Evolutionary conservation across 2,329 filamentous ascomycete genomes (phyloP).

Genomic region (Neofusicoccum ribis): DNA sequence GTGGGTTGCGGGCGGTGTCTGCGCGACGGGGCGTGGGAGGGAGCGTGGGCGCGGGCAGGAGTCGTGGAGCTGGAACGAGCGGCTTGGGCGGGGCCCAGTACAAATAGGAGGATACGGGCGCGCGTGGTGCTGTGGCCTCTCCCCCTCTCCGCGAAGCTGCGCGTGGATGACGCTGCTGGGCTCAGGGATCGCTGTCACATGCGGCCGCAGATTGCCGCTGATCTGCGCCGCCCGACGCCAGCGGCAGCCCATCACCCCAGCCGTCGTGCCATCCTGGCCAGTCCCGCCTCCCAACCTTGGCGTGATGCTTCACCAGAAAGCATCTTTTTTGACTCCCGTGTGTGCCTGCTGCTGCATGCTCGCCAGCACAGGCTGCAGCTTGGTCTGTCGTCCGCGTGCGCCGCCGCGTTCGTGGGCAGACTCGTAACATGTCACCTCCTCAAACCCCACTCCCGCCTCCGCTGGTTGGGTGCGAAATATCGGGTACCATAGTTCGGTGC

Average conservation of each 20-base stretch:
- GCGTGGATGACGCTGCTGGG: conserved; percentile 3
- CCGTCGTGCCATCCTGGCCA: not conserved
- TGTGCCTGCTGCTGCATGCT: not conserved
- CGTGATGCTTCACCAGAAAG: not conserved
- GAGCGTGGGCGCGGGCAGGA: not conserved
- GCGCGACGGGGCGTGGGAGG: not conserved
- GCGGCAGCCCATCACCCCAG: conserved; percentile 2
- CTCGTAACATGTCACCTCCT: not conserved
- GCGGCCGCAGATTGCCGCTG: not conserved
- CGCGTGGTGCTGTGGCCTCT: conserved; percentile 5
- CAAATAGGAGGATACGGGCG: conserved; percentile 15
- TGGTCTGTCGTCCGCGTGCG: not conserved
- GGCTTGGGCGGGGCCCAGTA: not conserved
- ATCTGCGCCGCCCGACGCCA: conserved; percentile 4
- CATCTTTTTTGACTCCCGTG: not conserved
- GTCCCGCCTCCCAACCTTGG: not conserved
- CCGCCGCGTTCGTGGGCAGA: not conserved
- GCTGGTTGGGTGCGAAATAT: not conserved
- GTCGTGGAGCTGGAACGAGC: not conserved
- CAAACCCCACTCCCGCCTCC: not conserved
- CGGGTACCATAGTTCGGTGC: not conserved
- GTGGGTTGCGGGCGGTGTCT: not conserved
- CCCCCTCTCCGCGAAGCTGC: not conserved
- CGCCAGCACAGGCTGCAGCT: not conserved
- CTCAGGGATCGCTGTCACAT: conserved; percentile 6